Evolutionary conservation across 1,284 basidiomycete genomes (phyloP).

Genomic region (Boletus semigastroideus): DNA sequence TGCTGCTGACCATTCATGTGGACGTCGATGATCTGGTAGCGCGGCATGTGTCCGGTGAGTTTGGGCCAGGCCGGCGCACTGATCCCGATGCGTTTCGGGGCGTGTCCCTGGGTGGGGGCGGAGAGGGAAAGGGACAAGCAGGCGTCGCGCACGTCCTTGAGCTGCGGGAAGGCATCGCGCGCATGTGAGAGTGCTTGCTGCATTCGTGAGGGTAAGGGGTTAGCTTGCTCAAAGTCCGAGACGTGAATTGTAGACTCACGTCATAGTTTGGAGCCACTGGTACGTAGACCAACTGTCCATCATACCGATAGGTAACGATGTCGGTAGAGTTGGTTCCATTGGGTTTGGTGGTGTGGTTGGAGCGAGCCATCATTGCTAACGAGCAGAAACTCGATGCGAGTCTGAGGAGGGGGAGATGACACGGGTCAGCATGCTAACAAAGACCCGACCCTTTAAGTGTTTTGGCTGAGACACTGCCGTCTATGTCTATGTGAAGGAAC

Average conservation of each 20-base stretch:
- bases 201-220: not conserved
- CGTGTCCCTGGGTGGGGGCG: constrained; percentile 29
- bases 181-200: constrained; percentile 58
- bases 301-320: constrained; percentile 53
- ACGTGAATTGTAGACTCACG: constrained; percentile 33
- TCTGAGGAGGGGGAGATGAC: not conserved
- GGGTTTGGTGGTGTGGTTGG: not conserved
- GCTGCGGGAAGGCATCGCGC: constrained; percentile 44
- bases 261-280: constrained; percentile 45
- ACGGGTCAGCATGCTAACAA: not conserved
- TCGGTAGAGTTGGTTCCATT: constrained; percentile 27
- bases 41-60: constrained; percentile 43
- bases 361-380: constrained; percentile 5
- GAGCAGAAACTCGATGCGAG: not conserved
- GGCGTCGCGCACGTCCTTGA: constrained; percentile 39
- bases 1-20: constrained; percentile 21
- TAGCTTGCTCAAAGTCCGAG: not conserved
- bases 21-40: constrained; percentile 57
- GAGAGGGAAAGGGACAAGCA: constrained; percentile 49
- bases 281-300: constrained; percentile 52
- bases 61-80: constrained; percentile 56
- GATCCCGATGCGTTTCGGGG: constrained; percentile 45
- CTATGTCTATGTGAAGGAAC: no score
- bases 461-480: no score
- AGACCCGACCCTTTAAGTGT: not conserved